Percentiles rank a stretch among this genome's conserved stretches.
Conservation (phyloP, 805 yeast species). For the Zygosaccharomyces rouxii region DNA sequence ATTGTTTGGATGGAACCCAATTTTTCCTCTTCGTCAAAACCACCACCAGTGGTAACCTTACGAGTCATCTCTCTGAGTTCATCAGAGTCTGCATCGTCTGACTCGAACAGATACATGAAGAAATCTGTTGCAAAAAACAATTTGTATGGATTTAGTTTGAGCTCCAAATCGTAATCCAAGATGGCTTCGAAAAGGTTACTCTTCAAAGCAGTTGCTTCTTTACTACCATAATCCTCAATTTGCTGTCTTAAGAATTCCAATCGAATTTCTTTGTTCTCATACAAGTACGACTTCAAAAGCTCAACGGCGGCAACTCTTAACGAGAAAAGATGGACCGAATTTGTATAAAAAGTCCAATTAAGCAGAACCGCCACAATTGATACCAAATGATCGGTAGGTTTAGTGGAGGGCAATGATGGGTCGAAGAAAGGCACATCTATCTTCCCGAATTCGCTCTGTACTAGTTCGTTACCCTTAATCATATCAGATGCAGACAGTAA, state of each 20-base stretch:
- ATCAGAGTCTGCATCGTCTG: conserved; percentile 41
- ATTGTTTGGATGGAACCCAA: conserved; percentile 69
- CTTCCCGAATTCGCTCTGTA: conserved; percentile 68
- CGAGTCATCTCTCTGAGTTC: conserved; percentile 48
- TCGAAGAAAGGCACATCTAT: conserved; percentile 92
- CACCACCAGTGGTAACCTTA: conserved; percentile 48
- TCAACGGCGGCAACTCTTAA: conserved; percentile 68
- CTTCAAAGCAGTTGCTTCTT: conserved; percentile 14
- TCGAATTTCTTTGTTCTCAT: conserved; percentile 59
- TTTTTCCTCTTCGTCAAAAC: conserved; percentile 49
- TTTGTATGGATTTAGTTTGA: conserved; percentile 77
- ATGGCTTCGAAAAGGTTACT: conserved; percentile 62
- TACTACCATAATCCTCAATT: conserved; percentile 41
- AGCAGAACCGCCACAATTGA: conserved; percentile 74
- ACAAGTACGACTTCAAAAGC: conserved; percentile 64
- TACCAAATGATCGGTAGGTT: conserved; percentile 32
- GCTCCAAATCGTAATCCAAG: conserved; percentile 69
- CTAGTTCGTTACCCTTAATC: conserved; percentile 57
- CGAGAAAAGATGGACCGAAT: conserved; percentile 82
- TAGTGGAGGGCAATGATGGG: conserved; percentile 49
- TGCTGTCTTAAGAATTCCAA: conserved; percentile 64
- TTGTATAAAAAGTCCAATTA: conserved; percentile 75
- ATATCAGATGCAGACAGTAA: conserved; percentile 73
- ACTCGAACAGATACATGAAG: conserved; percentile 51
- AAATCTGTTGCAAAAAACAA: conserved; percentile 77